phyloP scores from a whole-genome alignment of 495 filamentous ascomycete species.

The Poronia punctata region DNA sequence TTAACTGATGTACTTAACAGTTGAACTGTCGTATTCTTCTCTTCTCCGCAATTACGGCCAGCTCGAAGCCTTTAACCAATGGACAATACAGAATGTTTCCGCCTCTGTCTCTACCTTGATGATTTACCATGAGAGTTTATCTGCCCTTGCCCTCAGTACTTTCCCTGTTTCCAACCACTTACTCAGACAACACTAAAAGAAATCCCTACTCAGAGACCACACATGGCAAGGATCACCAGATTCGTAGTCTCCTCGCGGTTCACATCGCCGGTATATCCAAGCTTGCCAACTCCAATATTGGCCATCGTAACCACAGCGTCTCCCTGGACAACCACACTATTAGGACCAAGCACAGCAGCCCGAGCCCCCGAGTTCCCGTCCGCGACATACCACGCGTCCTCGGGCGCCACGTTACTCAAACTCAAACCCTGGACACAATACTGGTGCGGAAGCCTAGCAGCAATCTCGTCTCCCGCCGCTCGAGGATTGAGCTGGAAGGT shows the following conservation, averaged over 20 bases:
- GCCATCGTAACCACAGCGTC: slow-evolving; percentile 26
- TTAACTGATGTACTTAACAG: too few relatives aligned
- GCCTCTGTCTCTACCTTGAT: too few relatives aligned
- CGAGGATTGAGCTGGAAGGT: slow-evolving; percentile 17
- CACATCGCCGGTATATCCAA: slow-evolving; percentile 40
- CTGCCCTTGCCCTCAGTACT: too few relatives aligned
- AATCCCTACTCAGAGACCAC: slow-evolving; percentile 18
- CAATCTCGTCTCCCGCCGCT: slow-evolving; percentile 2
- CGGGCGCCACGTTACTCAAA: slow-evolving; percentile 21
- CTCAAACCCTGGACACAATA: slow-evolving; percentile 39
- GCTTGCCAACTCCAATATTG: slow-evolving; percentile 26
- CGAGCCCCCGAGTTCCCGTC: slow-evolving; percentile 2
- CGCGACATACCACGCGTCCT: slow-evolving; percentile 9
- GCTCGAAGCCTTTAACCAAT: too few relatives aligned
- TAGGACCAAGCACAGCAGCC: slow-evolving; percentile 2
- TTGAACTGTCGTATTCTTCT: too few relatives aligned
- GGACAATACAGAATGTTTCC: too few relatives aligned
- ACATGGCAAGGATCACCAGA: slow-evolving; percentile 28
- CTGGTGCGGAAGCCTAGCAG: slow-evolving; percentile 16
- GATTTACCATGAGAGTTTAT: too few relatives aligned
- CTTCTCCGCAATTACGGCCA: too few relatives aligned
- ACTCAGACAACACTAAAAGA: neutral
- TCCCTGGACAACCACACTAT: slow-evolving; percentile 19
- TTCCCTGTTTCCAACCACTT: neutral
- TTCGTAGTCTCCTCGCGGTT: slow-evolving; percentile 31